These are phyloP conservation scores for Polygonum aviculare DNA, from an alignment of 148 eudicot genomes.

Conservation along the genomic window DNA sequence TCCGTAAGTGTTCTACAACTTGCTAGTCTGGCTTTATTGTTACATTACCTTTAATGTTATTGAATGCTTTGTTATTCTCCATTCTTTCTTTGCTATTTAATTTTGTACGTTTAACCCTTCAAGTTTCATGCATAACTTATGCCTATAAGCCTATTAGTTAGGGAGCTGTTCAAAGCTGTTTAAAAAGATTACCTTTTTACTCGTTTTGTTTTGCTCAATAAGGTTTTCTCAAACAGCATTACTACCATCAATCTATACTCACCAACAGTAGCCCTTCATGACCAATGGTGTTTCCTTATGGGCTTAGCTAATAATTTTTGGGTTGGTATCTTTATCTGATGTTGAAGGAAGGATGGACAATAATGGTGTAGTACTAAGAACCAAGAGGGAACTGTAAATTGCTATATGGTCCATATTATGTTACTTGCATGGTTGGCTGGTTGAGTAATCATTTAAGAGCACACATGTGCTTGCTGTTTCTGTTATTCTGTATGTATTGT, in stretches of 20 bases:
- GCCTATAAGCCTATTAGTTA: neutral
- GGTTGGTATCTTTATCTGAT: neutral
- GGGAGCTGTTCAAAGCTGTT: neutral
- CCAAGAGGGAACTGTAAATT: too few relatives aligned
- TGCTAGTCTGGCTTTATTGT: neutral
- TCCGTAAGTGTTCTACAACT: constrained; percentile 37
- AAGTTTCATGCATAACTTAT: neutral
- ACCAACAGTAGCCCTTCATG: neutral
- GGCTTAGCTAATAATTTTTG: neutral
- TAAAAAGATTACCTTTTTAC: neutral
- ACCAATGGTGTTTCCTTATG: neutral
- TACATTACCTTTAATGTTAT: neutral
- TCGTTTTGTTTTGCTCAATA: neutral
- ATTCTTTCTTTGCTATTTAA: neutral
- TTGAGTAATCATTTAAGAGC: too few relatives aligned
- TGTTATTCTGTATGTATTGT: neutral
- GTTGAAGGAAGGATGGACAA: too few relatives aligned
- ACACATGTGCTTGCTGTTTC: neutral
- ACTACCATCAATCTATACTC: neutral
- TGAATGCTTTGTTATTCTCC: neutral
- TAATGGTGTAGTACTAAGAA: too few relatives aligned
- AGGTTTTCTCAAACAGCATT: neutral
- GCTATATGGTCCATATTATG: too few relatives aligned
- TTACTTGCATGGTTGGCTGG: too few relatives aligned
- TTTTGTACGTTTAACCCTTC: neutral